A percentile compares a stretch with the other conserved stretches of the same genome.
These are phyloP conservation scores for Globisporangium takayamanum DNA, from an alignment of 352 stramenopile genomes.

Conservation along the genomic window DNA sequence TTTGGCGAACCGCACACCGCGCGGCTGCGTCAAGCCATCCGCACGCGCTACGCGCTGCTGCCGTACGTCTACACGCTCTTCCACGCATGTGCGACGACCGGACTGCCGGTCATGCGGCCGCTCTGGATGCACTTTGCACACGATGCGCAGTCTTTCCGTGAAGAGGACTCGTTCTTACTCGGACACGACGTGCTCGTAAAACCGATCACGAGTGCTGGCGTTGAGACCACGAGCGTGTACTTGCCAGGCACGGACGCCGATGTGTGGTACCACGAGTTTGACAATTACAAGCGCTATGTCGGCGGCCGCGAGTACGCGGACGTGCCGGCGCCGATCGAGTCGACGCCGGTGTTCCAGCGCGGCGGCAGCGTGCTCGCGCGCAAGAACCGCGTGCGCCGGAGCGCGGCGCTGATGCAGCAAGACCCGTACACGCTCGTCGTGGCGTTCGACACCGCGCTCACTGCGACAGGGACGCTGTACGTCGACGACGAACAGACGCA, in stretches of 20 bases:
- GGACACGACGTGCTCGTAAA: constrained; percentile 94
- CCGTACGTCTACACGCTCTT: constrained; percentile 95
- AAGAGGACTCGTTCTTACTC: constrained; percentile 96
- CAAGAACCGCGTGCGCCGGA: constrained; percentile 95
- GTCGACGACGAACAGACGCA: constrained; percentile 95
- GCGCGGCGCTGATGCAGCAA: constrained; percentile 90
- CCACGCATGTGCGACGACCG: constrained; percentile 38
- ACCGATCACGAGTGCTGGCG: constrained; percentile 88
- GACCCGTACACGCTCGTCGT: constrained; percentile 97
- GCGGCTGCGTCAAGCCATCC: constrained; percentile 87
- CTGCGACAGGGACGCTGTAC: constrained; percentile 90
- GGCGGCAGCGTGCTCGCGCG: constrained; percentile 93
- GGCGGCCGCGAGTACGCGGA: constrained; percentile 50
- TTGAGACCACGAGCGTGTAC: constrained; percentile 81
- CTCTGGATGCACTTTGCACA: constrained; percentile 96
- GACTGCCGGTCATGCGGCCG: constrained; percentile 89
- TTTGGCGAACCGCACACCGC: constrained; percentile 94
- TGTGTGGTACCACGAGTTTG: constrained; percentile 91
- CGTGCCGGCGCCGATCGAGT: constrained; percentile 88
- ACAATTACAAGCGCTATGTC: constrained; percentile 49
- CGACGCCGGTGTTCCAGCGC: constrained; percentile 96
- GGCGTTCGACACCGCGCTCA: constrained; percentile 79
- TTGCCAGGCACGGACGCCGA: constrained; percentile 61
- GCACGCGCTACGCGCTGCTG: constrained; percentile 94
- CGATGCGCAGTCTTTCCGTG: constrained; percentile 69